A percentile compares a stretch with the other conserved stretches of the same genome.
These are phyloP conservation scores for Meripilus lineatus DNA, from an alignment of 1,284 basidiomycete genomes.

Conservation along the genomic window DNA sequence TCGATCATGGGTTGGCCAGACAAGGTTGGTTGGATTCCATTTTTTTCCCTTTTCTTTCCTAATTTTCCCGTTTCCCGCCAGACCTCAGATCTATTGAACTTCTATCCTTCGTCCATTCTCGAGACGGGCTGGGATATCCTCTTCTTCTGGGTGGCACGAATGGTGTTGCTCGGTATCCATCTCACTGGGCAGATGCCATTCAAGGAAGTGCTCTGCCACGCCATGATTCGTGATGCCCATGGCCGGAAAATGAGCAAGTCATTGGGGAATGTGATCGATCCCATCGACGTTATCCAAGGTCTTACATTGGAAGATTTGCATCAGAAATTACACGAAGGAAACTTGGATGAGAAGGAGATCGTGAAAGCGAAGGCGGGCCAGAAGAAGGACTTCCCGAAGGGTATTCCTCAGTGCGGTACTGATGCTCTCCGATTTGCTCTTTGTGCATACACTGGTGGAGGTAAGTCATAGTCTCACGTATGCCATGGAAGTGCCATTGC, in stretches of 20 bases:
- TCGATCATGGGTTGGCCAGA: constrained; percentile 98
- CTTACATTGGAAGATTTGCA: constrained; percentile 82
- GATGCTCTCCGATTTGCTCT: constrained; percentile 95
- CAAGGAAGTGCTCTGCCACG: constrained; percentile 97
- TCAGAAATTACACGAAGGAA: constrained; percentile 85
- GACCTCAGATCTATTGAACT: constrained; percentile 62
- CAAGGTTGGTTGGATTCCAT: constrained; percentile 42
- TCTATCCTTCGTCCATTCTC: constrained; percentile 87
- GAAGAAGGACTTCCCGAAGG: constrained; percentile 99
- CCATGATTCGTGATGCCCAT: constrained; percentile 98
- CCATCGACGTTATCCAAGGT: constrained; percentile 93
- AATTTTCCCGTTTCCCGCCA: constrained; percentile 7
- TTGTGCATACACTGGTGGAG: constrained; percentile 90
- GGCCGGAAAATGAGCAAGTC: constrained; percentile 99
- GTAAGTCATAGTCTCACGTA: constrained; percentile 31
- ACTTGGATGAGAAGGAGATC: constrained; percentile 94
- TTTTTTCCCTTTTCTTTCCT: background rate
- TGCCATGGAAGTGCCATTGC: background rate
- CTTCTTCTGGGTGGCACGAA: constrained; percentile 99
- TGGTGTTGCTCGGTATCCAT: constrained; percentile 92
- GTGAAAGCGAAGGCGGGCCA: constrained; percentile 89
- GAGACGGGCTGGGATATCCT: constrained; percentile 99
- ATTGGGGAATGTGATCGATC: constrained; percentile 97
- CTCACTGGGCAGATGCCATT: constrained; percentile 93
- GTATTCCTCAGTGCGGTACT: constrained; percentile 98